phyloP scores from a whole-genome alignment of 192 early-diverging fungal species.

The Entomortierella chlamydospora region DNA sequence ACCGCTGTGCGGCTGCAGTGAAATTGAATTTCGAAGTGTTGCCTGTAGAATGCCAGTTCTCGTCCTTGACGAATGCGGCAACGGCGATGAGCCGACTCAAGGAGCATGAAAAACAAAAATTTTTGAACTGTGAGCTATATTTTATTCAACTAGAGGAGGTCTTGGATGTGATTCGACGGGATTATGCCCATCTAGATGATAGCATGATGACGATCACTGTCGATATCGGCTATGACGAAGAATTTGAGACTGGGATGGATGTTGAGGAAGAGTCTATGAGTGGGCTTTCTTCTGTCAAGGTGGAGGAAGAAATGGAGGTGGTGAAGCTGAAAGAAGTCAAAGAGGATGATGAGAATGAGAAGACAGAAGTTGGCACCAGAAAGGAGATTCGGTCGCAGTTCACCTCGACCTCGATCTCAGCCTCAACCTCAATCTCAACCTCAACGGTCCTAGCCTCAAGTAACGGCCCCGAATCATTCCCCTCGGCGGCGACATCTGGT shows the following conservation, averaged over 20 bases:
- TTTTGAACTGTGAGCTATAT: conserved; percentile 67
- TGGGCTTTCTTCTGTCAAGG: neutral
- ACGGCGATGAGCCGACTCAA: conserved; percentile 57
- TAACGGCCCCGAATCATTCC: no score
- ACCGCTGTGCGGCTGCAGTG: conserved; percentile 56
- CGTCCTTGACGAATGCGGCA: conserved; percentile 30
- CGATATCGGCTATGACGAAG: conserved; percentile 68
- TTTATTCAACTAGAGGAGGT: conserved; percentile 77
- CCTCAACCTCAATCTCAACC: neutral
- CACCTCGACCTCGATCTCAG: neutral
- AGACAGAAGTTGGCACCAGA: neutral
- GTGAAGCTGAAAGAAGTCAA: conserved; percentile 26
- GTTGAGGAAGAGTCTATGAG: neutral
- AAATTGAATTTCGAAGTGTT: conserved; percentile 50
- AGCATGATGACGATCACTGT: conserved; percentile 75
- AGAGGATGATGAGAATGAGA: conserved; percentile 11
- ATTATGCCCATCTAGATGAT: conserved; percentile 73
- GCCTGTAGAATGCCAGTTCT: conserved; percentile 47
- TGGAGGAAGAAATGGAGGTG: neutral
- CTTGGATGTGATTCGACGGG: conserved; percentile 67
- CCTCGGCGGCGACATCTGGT: neutral
- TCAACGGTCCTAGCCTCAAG: neutral
- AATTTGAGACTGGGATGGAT: conserved; percentile 31
- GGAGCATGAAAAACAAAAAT: conserved; percentile 71
- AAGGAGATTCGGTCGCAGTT: neutral